A percentile compares a stretch with the other conserved stretches of the same genome.
phyloP scores from a whole-genome alignment of 331 rosid species.

The Erythrophleum ivorense region DNA sequence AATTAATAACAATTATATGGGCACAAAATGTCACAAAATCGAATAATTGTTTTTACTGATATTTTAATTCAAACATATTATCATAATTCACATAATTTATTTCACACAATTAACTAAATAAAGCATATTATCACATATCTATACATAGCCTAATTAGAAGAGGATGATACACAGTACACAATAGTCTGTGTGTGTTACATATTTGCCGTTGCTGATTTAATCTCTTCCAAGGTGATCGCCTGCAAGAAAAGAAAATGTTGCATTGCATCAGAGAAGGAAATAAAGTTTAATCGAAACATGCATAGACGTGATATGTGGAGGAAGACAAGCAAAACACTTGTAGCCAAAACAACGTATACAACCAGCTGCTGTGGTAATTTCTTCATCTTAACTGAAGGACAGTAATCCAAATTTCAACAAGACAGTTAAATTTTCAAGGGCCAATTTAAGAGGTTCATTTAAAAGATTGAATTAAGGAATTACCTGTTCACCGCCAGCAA shows the following conservation, averaged over 20 bases:
- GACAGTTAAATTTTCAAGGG: background rate
- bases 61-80: too few species aligned
- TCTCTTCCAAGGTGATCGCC: slow-evolving; percentile 81
- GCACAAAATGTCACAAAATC: too few species aligned
- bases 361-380: background rate
- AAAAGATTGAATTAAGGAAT: background rate
- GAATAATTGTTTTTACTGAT: too few species aligned
- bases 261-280: slow-evolving; percentile 29
- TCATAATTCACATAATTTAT: too few species aligned
- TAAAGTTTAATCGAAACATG: slow-evolving; percentile 7
- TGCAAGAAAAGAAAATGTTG: slow-evolving; percentile 50
- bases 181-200: slow-evolving; percentile 55
- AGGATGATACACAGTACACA: slow-evolving; percentile 20
- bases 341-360: background rate
- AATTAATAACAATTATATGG: too few species aligned
- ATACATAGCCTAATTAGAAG: too few species aligned
- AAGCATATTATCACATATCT: slow-evolving; percentile 35
- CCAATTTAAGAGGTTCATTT: background rate
- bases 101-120: too few species aligned
- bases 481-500: slow-evolving; percentile 95
- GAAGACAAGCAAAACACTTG: background rate
- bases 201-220: slow-evolving; percentile 74
- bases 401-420: background rate
- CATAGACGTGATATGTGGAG: background rate
- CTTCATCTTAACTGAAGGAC: background rate